Percentiles rank a stretch among this genome's conserved stretches.
These are phyloP conservation scores for Allium sativum DNA, from an alignment of 106 monocot species.

Conservation along the genomic window DNA sequence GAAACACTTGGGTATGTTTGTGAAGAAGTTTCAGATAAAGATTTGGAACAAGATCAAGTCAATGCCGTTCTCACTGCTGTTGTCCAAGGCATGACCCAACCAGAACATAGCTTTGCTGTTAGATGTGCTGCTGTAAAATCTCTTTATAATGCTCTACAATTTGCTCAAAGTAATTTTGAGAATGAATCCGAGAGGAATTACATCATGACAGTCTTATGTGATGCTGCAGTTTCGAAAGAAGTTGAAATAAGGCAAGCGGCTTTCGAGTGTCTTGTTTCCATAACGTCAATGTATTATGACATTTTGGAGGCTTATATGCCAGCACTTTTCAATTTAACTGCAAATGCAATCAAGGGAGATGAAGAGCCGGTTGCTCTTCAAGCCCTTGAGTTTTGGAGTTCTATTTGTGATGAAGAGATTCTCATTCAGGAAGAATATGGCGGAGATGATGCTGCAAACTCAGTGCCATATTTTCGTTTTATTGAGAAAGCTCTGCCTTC, in stretches of 20 bases:
- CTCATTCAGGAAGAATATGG: slow-evolving; percentile 15
- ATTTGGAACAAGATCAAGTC: slow-evolving; percentile 23
- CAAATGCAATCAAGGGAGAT: slow-evolving; percentile 20
- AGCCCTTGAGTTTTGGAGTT: slow-evolving; percentile 27
- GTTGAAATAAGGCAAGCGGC: slow-evolving; percentile 20
- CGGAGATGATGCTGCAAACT: slow-evolving; percentile 3
- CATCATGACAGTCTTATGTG: slow-evolving; percentile 21
- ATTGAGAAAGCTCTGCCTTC: slow-evolving; percentile 16
- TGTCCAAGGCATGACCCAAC: slow-evolving; percentile 16
- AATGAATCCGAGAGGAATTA: slow-evolving; percentile 19
- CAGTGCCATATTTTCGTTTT: slow-evolving; percentile 8
- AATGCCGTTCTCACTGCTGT: slow-evolving; percentile 24
- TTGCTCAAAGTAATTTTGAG: slow-evolving; percentile 22
- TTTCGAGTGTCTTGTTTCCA: slow-evolving; percentile 22
- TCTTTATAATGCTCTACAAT: slow-evolving; percentile 19
- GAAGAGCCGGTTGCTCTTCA: slow-evolving; percentile 26
- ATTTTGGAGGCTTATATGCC: slow-evolving; percentile 15
- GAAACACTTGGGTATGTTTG: slow-evolving; percentile 20
- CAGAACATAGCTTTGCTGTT: slow-evolving; percentile 11
- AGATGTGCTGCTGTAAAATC: slow-evolving; percentile 17
- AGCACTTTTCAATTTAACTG: slow-evolving; percentile 13
- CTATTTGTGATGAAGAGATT: slow-evolving; percentile 24
- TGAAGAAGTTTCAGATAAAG: slow-evolving; percentile 21
- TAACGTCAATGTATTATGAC: slow-evolving; percentile 22
- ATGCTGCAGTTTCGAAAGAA: slow-evolving; percentile 14